Evolutionary conservation across 345 rosid genomes (phyloP).

Genomic region (Eutrema heterophyllum): DNA sequence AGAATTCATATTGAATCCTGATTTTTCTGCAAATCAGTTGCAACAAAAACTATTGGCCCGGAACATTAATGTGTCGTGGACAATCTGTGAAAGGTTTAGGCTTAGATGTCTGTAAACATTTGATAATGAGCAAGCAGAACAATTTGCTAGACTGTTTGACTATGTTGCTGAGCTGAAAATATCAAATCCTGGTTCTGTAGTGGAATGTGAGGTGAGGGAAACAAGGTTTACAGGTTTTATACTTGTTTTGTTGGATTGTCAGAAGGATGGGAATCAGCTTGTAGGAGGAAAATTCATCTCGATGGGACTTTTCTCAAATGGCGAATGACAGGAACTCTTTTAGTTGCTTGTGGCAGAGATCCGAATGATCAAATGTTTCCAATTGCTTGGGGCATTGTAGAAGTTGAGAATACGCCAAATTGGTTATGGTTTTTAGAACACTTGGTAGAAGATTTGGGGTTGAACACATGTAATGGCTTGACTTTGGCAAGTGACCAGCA

Average conservation of each 20-base stretch:
- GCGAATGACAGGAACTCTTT: neutral
- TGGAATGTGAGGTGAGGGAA: neutral
- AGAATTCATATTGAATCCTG: too few relatives aligned
- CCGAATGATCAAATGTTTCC: neutral
- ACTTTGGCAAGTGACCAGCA: too few relatives aligned
- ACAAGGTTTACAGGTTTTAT: neutral
- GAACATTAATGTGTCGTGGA: too few relatives aligned
- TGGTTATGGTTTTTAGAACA: too few relatives aligned
- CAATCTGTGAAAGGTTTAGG: too few relatives aligned
- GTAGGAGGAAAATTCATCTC: neutral
- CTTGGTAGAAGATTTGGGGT: too few relatives aligned
- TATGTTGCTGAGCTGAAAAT: neutral
- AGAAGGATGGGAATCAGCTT: neutral
- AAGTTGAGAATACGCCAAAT: too few relatives aligned
- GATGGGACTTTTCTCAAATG: neutral
- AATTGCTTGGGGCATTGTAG: neutral
- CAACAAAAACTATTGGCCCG: too few relatives aligned
- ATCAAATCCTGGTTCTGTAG: neutral
- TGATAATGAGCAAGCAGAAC: neutral
- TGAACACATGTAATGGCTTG: too few relatives aligned
- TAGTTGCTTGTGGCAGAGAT: neutral
- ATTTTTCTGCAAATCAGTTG: too few relatives aligned
- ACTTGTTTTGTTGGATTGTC: neutral
- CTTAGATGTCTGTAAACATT: neutral
- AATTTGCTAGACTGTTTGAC: neutral